Evolutionary conservation across 345 rosid species (phyloP).

Genomic region (Pugionium dolabratum): DNA sequence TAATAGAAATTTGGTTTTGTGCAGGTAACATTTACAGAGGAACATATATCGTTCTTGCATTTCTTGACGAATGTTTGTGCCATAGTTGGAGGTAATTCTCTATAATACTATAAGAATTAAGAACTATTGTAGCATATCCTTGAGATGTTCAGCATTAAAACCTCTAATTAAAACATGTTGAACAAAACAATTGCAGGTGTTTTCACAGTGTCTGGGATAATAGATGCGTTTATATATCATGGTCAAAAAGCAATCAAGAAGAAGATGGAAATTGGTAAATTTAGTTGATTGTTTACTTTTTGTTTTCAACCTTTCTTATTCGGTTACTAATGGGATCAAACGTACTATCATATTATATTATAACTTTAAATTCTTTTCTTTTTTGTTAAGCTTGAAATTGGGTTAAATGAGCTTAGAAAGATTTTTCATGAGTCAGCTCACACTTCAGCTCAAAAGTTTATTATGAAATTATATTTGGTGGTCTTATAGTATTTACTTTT

Average conservation of each 20-base stretch:
- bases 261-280: constrained; percentile 94
- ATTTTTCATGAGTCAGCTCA: too few relatives aligned
- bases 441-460: too few relatives aligned
- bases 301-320: neutral
- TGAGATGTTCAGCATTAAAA: constrained; percentile 1
- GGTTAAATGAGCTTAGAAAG: too few relatives aligned
- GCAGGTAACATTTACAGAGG: constrained; percentile 83
- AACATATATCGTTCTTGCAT: constrained; percentile 86
- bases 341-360: too few relatives aligned
- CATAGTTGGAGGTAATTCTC: constrained; percentile 76
- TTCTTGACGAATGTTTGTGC: constrained; percentile 92
- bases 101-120: neutral
- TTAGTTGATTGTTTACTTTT: constrained; percentile 50
- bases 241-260: constrained; percentile 95
- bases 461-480: too few relatives aligned
- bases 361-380: too few relatives aligned
- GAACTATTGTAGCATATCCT: constrained; percentile 2
- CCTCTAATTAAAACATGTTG: neutral
- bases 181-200: constrained; percentile 51
- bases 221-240: constrained; percentile 85
- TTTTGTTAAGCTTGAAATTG: too few relatives aligned
- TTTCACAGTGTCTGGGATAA: constrained; percentile 86
- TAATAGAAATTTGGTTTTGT: neutral
- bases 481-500: too few relatives aligned
- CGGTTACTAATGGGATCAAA: too few relatives aligned